Base-by-base conservation (phyloP, 257 asterid species). In the Solanum pimpinellifolium region DNA sequence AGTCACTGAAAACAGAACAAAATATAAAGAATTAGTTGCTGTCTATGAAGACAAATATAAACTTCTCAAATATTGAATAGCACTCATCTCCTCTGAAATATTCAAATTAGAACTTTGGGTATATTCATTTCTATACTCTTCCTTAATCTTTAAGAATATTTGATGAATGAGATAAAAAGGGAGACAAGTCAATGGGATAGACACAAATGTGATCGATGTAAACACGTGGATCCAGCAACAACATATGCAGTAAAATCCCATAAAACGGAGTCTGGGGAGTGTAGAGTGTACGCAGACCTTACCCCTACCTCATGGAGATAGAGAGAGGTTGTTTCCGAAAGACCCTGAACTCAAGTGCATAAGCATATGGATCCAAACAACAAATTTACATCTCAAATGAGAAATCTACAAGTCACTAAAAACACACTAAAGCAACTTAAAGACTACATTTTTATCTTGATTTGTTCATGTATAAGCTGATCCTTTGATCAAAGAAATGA, bases 11-110 rank as follows among this genome's bases (percentile, higher is more conserved):
- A 87, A 46, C 83, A 85, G 25, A 72, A 49, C 69, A 35, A 85
- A 42, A 88, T 81, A 70, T 29, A 66, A 77, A 89, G 46, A 86
- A 87, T 86, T 78, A 87, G 86, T 87, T 92, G 94, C 95, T 90
- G 91, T 70, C 95, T 85, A 60, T 25, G 39, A 85, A 83, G 83
- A 87, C 68, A 83, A 87, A 47, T 65, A 83, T 49, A 60, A 49
- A 27, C 62, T 82, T 82, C 13, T 62, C 41, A 31, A 20, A 29
- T 18, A n/a, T 83, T 29, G 49, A 65, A 75, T 31, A 65, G 16
- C 15, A 68, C 44, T 33, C 62, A 72, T 82, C 86, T 59, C 47
- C 87, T 83, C 39, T 83, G 92, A 73, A 89, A 85, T 60, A n/a
- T 90, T 88, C 90, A 86, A 81, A 82, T 39, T 39, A 33, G 83